These are phyloP conservation scores for Nepenthes alata DNA, from an alignment of 179 eudicot species.

Conservation along the genomic window DNA sequence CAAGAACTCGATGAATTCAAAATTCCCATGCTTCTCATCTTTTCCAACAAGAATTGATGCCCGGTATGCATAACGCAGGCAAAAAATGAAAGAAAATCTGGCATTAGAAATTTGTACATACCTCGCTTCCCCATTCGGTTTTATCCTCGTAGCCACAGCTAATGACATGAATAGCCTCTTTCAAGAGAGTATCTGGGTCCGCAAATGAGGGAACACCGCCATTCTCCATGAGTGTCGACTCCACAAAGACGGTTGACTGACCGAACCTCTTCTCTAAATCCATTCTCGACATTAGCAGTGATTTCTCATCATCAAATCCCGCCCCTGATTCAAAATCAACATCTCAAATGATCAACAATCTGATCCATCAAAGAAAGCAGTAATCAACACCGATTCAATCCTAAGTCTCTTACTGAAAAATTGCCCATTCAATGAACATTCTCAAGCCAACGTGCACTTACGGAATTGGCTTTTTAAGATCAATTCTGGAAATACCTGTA, in stretches of 20 bases:
- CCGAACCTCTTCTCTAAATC: slow-evolving; percentile 72
- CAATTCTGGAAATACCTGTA: too few species aligned
- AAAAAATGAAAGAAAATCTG: too few species aligned
- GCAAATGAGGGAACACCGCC: slow-evolving; percentile 70
- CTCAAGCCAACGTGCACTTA: too few species aligned
- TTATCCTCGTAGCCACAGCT: slow-evolving; percentile 88
- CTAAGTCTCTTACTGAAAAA: too few species aligned
- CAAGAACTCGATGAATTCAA: too few species aligned
- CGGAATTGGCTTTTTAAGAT: too few species aligned
- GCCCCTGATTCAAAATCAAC: slow-evolving; percentile 33
- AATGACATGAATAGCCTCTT: slow-evolving; percentile 83
- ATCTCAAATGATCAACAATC: not conserved
- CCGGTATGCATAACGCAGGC: too few species aligned
- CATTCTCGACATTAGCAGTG: slow-evolving; percentile 61
- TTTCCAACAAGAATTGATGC: too few species aligned
- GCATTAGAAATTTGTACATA: not conserved
- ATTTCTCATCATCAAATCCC: slow-evolving; percentile 74
- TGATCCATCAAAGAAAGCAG: too few species aligned
- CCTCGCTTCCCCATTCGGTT: slow-evolving; percentile 82
- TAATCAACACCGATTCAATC: too few species aligned
- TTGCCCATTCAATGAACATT: too few species aligned
- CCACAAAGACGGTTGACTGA: slow-evolving; percentile 60
- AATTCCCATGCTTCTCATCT: too few species aligned
- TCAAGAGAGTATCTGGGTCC: slow-evolving; percentile 56
- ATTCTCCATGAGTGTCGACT: slow-evolving; percentile 71